Conservation (phyloP, 208 protist species). For the Leishmania guyanensis region DNA sequence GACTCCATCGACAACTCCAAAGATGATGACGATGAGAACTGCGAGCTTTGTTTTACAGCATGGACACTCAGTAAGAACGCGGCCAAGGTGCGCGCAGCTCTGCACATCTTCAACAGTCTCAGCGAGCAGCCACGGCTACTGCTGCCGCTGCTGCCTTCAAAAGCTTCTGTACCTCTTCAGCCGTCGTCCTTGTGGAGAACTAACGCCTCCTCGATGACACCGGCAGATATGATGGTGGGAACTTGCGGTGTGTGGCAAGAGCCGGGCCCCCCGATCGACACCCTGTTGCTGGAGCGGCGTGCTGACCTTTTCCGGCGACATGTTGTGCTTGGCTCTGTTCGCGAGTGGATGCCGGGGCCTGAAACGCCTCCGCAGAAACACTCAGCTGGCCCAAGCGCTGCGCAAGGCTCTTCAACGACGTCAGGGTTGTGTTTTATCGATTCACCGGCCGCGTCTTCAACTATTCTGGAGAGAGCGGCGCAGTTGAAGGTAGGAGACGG, state of each 20-base stretch:
- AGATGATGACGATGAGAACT: constrained; percentile 11
- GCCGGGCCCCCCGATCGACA: constrained; percentile 39
- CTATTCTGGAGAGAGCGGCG: not conserved
- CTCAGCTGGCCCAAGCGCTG: not conserved
- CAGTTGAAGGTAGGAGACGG: not conserved
- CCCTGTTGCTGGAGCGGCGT: constrained; percentile 47
- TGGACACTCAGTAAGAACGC: constrained; percentile 67
- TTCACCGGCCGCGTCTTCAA: not conserved
- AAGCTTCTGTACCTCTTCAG: no score
- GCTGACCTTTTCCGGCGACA: constrained; percentile 41
- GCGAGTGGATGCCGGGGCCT: constrained; percentile 1
- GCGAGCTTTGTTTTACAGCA: constrained; percentile 74
- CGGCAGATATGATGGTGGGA: not conserved
- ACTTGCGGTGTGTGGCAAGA: constrained; percentile 19
- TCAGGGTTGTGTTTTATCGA: not conserved
- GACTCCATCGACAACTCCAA: not conserved
- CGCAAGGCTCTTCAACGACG: not conserved
- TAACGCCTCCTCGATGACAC: not conserved
- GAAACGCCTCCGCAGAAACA: not conserved
- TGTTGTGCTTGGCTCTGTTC: constrained; percentile 32
- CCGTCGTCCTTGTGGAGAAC: not conserved
- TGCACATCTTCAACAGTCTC: constrained; percentile 80
- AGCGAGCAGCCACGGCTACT: constrained; percentile 58
- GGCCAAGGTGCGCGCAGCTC: constrained; percentile 67
- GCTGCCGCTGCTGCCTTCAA: constrained; percentile 28